Base-by-base conservation (phyloP, 371 early-diverging fungal species). In the Mortierella sp. region DNA sequence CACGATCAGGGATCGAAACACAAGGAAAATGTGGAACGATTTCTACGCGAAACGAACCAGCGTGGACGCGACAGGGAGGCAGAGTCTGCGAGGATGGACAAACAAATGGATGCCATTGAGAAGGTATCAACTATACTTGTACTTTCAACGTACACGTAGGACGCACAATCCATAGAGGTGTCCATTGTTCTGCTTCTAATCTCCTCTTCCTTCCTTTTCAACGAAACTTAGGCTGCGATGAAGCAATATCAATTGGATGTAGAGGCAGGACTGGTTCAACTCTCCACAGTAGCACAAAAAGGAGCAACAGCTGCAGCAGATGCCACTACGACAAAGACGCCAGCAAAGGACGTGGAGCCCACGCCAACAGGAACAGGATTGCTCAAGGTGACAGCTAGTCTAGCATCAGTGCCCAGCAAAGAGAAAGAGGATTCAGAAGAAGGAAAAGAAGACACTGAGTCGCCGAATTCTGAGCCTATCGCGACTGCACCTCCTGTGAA, bases 1-100 rank as follows among this genome's bases (percentile, higher is more conserved):
- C 96, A 96, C 78, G 95, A 96, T 76, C 86, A 77, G 71, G 96
- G 95, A 54, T 81, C 82, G 31, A 90, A 93, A 63, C 96, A 96
- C 83, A 96, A 95, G 84, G 92, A 92, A 44, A 90, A 92, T 75
- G 93, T 95, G 0, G 94, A 94, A 47, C 82, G 90, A 7, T 95
- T 93, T 74, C 82, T 96, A 19, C 91, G 94, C 26, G 93, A 93
- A 55, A 91, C 94, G 24, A 91, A 92, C 54, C 94, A 92, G 71
- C 89, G 91, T 24, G 91, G 91, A 58, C 90, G 89, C 71, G 88
- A 94, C 48, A 92, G 92, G 73, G 85, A 90, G 38, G 90, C 89
- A 38, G 91, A 92, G 38, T 88, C 86, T 6, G 91, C 88, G 44
- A 89, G 89, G 79, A 88, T 92, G 28, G 83, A 89, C 57, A 88